These are phyloP conservation scores for Hypoxylon cercidicola DNA, from an alignment of 495 filamentous ascomycete genomes.

Conservation along the genomic window DNA sequence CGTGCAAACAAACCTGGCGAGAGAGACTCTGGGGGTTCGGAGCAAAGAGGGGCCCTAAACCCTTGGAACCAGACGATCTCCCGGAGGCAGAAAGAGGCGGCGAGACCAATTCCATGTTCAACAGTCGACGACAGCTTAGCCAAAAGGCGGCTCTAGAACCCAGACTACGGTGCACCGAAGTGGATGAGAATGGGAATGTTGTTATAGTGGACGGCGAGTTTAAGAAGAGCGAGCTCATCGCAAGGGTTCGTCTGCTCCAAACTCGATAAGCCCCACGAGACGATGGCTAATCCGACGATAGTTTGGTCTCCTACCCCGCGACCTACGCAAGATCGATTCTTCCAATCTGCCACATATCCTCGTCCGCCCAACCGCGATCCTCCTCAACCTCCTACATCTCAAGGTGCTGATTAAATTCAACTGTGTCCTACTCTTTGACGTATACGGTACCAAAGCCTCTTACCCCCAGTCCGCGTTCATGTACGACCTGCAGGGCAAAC, in stretches of 20 bases:
- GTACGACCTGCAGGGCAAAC: conserved; percentile 80
- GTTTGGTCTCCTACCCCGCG: conserved; percentile 95
- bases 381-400: conserved; percentile 93
- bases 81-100: conserved; percentile 61
- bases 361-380: conserved; percentile 90
- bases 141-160: conserved; percentile 82
- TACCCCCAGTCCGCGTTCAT: conserved; percentile 97
- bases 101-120: conserved; percentile 62
- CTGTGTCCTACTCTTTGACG: conserved; percentile 93
- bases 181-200: conserved; percentile 92
- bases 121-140: conserved; percentile 68
- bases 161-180: conserved; percentile 90
- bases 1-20: conserved; percentile 61
- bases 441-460: conserved; percentile 92
- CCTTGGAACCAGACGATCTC: conserved; percentile 63
- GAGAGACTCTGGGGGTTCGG: conserved; percentile 64
- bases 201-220: conserved; percentile 96
- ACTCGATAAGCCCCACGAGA: conserved; percentile 6
- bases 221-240: conserved; percentile 95
- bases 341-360: conserved; percentile 97
- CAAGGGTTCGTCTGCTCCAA: conserved; percentile 72
- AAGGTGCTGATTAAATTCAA: conserved; percentile 94
- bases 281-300: conserved; percentile 53
- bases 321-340: conserved; percentile 98
- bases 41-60: conserved; percentile 45